Evolutionary conservation across 2,329 filamentous ascomycete species (phyloP), one percentile per base, ranked within the genome.

Genomic region (Alternaria triticina): DNA sequence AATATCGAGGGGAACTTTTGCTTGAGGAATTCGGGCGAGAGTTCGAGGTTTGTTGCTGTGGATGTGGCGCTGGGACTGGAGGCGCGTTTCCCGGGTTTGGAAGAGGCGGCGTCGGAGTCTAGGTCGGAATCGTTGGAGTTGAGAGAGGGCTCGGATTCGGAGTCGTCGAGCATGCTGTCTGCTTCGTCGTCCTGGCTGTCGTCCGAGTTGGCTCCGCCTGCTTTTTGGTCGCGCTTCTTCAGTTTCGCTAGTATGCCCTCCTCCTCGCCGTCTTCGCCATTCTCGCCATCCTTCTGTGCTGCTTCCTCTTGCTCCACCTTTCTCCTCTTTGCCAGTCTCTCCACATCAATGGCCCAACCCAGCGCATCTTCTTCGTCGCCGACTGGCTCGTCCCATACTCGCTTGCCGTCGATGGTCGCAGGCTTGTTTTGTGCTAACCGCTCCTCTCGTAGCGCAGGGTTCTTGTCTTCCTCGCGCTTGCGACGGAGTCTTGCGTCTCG

Each of bases 381-480:
- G 25, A 81, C 78, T 10, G 76, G 77, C 54, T 88, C 87, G 73
- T 97, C 94, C 93, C 93, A 98, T 30, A 93, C 89, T 78, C 96
- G 89, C 67, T 79, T 79, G 58, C 65, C 61, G 54, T 79, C 77
- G 58, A 79, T 77, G 8, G 76, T 79, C 22, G 67, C 80, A 0
- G 96, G 91, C 46, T 94, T 86, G 82, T 97, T 97, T 70, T 87
- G 88, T 64, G 89, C 89, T 64, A 95, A 84, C 72, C 96, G 88
- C 69, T 91, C 87, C 65, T 88, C 88, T 70, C 89, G 89, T 63
- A 97, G 81, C 62, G 88, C 86, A 2, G 95, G 94, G 74, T 97
- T 89, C 79, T 91, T 92, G 68, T 90, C 88, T 81, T 99, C 96
- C 75, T 94, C 92, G 81, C 91, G 92, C 82, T 93, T 94, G 64